A percentile compares a stretch with the other conserved stretches of the same genome.
These are phyloP conservation scores for Ichthyophthirius multifiliis DNA, from an alignment of 169 alveolate species.

Conservation along the genomic window DNA sequence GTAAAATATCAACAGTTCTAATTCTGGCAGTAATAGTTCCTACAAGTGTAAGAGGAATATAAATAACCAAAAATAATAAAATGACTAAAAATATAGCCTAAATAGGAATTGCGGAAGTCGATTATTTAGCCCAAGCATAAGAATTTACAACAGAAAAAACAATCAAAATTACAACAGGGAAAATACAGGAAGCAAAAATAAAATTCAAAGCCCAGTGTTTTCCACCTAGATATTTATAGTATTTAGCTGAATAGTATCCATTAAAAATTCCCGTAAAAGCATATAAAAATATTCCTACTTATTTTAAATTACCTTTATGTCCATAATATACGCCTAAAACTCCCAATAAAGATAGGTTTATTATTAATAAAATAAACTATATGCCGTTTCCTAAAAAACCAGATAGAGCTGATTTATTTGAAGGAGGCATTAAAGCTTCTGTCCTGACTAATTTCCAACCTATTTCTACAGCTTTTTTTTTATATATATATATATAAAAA, in stretches of 20 bases:
- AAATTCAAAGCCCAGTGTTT: conserved; percentile 33
- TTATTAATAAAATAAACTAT: conserved; percentile 1
- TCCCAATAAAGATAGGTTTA: conserved; percentile 7
- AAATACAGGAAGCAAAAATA: not conserved
- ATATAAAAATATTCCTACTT: conserved; percentile 26
- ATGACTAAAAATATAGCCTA: conserved; percentile 3
- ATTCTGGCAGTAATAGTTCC: conserved; percentile 32
- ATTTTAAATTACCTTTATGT: conserved; percentile 27
- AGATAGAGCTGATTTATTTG: conserved; percentile 11
- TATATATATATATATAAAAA: not conserved
- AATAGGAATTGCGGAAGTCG: conserved; percentile 24
- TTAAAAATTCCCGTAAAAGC: conserved; percentile 34
- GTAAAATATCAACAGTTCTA: conserved; percentile 7
- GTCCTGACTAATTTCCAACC: conserved; percentile 31
- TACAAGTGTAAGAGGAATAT: conserved; percentile 22
- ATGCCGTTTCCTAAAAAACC: conserved; percentile 39
- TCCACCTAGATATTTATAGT: conserved; percentile 40
- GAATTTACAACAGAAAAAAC: not conserved
- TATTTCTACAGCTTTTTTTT: not conserved
- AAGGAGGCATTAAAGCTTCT: conserved; percentile 40
- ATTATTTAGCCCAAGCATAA: not conserved
- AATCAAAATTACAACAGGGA: conserved; percentile 10
- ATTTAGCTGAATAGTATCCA: conserved; percentile 29
- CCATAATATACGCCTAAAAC: conserved; percentile 4
- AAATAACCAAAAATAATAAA: not conserved